phyloP scores from a whole-genome alignment of 306 rosid genomes.

The Carpinus fangiana region DNA sequence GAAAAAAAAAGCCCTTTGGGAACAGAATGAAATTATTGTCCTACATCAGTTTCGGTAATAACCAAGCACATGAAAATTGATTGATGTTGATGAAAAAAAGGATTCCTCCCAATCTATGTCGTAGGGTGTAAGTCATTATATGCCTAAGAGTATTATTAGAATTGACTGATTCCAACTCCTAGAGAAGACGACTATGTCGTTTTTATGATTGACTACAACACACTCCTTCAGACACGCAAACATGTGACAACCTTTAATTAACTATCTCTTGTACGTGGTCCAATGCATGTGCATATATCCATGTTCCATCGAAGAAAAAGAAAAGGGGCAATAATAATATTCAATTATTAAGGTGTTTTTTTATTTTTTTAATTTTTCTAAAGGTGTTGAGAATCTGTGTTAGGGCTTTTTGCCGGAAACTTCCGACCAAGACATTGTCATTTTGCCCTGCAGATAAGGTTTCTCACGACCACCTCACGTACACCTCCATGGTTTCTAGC shows the following conservation, averaged over 20 bases:
- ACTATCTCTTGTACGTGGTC: conserved; percentile 19
- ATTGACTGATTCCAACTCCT: no score
- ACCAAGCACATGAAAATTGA: no score
- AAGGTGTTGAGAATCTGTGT: conserved; percentile 36
- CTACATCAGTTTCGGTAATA: no score
- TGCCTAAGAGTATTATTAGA: no score
- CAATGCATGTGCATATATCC: neutral
- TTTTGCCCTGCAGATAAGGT: conserved; percentile 46
- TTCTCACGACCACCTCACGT: conserved; percentile 17
- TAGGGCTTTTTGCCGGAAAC: conserved; percentile 32
- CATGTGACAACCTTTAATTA: conserved; percentile 28
- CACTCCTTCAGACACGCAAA: conserved; percentile 23
- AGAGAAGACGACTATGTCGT: neutral
- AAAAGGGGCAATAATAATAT: conserved; percentile 37
- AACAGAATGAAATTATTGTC: no score
- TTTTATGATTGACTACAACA: conserved; percentile 21
- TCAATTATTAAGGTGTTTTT: conserved; percentile 41
- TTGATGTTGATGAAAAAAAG: no score
- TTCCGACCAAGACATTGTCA: conserved; percentile 45
- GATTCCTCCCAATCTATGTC: no score
- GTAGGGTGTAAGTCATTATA: no score
- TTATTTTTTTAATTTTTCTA: neutral
- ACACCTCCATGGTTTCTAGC: conserved; percentile 11
- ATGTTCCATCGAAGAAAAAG: conserved; percentile 39
- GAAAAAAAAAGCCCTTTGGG: no score